phyloP scores from a whole-genome alignment of 768 basidiomycete species.

The Russula olivacea region DNA sequence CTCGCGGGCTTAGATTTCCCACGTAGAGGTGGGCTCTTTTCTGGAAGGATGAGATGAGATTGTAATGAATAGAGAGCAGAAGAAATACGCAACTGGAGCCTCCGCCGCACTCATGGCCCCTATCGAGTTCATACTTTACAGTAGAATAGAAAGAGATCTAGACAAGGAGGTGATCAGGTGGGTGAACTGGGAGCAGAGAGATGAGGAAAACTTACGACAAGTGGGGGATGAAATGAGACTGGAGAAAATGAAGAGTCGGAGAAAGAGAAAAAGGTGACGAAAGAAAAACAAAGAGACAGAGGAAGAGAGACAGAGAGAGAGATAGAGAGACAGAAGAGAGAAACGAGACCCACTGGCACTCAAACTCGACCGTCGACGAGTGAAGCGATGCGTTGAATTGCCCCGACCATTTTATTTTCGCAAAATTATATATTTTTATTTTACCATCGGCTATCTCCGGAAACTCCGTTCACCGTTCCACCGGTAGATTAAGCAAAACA shows the following conservation, averaged over 20 bases:
- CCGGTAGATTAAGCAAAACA: constrained; percentile 78
- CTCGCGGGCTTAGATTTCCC: constrained; percentile 94
- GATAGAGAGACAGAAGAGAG: constrained; percentile 38
- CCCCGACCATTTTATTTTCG: background rate
- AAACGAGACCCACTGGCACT: constrained; percentile 27
- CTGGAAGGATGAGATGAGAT: constrained; percentile 37
- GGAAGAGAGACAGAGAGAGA: constrained; percentile 43
- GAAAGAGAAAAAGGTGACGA: constrained; percentile 31
- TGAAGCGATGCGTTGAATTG: background rate
- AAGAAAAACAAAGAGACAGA: constrained; percentile 48
- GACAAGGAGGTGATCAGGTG: background rate
- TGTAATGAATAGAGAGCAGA: background rate
- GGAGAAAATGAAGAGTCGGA: constrained; percentile 24
- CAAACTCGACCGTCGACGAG: constrained; percentile 15
- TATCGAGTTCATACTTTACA: constrained; percentile 70
- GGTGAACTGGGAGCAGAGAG: constrained; percentile 25
- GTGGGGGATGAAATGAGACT: constrained; percentile 26
- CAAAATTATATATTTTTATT: constrained; percentile 7
- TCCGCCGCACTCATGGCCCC: constrained; percentile 62
- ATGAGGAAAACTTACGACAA: constrained; percentile 44
- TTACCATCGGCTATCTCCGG: constrained; percentile 20
- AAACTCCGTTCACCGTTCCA: constrained; percentile 31
- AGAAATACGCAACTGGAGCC: constrained; percentile 55
- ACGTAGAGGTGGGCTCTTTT: constrained; percentile 97
- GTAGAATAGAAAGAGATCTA: constrained; percentile 28